Evolutionary conservation across 768 basidiomycete species (phyloP), one percentile per base, ranked within the genome.

Genomic region (Russula dissimulans): DNA sequence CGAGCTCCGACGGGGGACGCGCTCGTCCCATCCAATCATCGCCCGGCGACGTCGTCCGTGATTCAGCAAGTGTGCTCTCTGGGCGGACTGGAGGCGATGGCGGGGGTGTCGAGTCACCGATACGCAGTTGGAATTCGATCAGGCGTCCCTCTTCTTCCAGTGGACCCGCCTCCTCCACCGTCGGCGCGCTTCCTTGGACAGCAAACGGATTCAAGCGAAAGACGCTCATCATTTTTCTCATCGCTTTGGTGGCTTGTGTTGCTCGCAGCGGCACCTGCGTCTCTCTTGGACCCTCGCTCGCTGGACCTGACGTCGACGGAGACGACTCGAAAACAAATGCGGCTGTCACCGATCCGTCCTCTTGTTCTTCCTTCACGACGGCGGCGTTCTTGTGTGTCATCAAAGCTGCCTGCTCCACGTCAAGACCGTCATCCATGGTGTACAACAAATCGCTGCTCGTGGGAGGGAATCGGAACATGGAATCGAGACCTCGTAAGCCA

Each of bases 181-280:
- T 61, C 39, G 55, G 54, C 51, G 65, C 62, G 52, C 57, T 66
- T 11, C 62, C 65, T 43, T 72, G 71, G 26, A 72, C 69, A 34
- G 86, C 79, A 65, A 90, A 90, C 0, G 86, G 87, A 70, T 89
- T 85, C 65, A 89, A 77, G 8, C 88, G 79, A 70, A 90, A 87
- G 22, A 84, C 81, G 45, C 81, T 81, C 88, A 91, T 91, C 82
- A 89, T 83, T 50, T 75, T 74, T 56, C 84, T 80, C 88, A 89
- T 89, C 46, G 80, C 77, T 48, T 79, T 77, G 62, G 79, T 77
- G 1, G 87, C 88, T 67, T 88, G 84, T 0, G 86, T 89, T 8
- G 87, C 88, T 48, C 88, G 85, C 14, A 88, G 78, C 8, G 88
- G 87, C 1, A 88, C 87, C 67, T 70, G 65, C 4, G 65, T 56